Evolutionary conservation across 108 stramenopile species (phyloP), one percentile per base, ranked within the genome.

Genomic region (Pseudonitzschia pungens): DNA sequence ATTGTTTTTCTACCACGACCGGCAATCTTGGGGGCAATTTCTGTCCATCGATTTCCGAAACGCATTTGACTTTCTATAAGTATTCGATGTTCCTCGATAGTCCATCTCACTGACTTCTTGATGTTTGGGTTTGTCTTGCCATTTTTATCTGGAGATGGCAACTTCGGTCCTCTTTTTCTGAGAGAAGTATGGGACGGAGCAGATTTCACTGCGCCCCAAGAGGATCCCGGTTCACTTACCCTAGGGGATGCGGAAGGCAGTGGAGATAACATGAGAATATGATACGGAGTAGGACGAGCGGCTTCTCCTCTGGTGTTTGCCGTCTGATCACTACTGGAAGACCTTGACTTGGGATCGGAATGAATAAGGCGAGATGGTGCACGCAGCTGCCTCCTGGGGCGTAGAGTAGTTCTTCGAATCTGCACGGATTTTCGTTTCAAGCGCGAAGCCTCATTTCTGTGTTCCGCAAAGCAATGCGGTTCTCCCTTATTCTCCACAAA

Each of bases 1-100:
- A 99, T 98, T 32, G 97, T 10, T 97, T 98, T 18, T 4, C 40
- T 84, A 74, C 60, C 89, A 87, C n/a, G 96, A 91, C n/a, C n/a
- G n/a, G n/a, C n/a, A n/a, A n/a, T n/a, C n/a, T n/a, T n/a, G n/a
- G n/a, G n/a, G n/a, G n/a, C n/a, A 66, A 96, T 96, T 64, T 96
- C 91, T 22, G 94, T 90, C 97, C 98, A 98, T 55, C 86, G 83
- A 71, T 96, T 96, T 20, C 98, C 98, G n/a, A 88, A 71, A 32
- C 67, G 72, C 20, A 69, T 55, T 66, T 97, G 95, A 58, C 68
- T 81, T 48, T 85, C 71, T 52, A 92, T 70, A 74, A 98, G 93
- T 40, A 80, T 79, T 18, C 89, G 76, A 78, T 96, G 96, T 80
- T 97, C 98, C 14, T 90, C 84, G 51, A 73, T 81, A 26, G 86